phyloP scores from a whole-genome alignment of 148 eudicot genomes.

The Amaranthus palmeri region DNA sequence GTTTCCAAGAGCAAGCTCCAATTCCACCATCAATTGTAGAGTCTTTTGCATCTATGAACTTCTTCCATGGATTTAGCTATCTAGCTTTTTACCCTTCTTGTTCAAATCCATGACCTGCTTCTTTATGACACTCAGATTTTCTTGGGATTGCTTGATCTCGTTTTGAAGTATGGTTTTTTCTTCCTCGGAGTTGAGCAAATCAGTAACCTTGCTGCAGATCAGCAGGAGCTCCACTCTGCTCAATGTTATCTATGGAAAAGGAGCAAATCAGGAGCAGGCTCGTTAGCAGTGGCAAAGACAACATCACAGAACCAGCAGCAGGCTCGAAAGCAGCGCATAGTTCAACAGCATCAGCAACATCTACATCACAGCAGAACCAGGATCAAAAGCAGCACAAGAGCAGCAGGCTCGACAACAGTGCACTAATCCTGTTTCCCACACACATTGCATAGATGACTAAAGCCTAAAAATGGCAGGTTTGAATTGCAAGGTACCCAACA shows the following conservation, averaged over 20 bases:
- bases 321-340: no score
- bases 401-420: no score
- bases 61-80: slow-evolving; percentile 36
- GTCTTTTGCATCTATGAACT: slow-evolving; percentile 40
- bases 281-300: no score
- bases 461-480: no score
- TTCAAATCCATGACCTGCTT: slow-evolving; percentile 48
- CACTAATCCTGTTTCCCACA: no score
- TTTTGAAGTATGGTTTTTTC: slow-evolving; percentile 70
- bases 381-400: no score
- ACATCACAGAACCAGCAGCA: no score
- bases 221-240: slow-evolving; percentile 36
- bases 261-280: no score
- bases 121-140: slow-evolving; percentile 45
- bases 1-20: slow-evolving; percentile 38
- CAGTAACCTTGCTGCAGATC: slow-evolving; percentile 65
- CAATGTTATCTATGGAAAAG: slow-evolving; percentile 72
- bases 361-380: no score
- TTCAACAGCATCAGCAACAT: no score
- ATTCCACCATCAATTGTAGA: slow-evolving; percentile 36
- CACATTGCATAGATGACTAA: no score
- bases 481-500: no score
- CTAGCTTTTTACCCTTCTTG: slow-evolving; percentile 34
- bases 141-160: slow-evolving; percentile 50
- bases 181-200: slow-evolving; percentile 79